These are phyloP conservation scores for Domatiomyces globalis DNA, from an alignment of 2,329 filamentous ascomycete genomes.

Conservation along the genomic window DNA sequence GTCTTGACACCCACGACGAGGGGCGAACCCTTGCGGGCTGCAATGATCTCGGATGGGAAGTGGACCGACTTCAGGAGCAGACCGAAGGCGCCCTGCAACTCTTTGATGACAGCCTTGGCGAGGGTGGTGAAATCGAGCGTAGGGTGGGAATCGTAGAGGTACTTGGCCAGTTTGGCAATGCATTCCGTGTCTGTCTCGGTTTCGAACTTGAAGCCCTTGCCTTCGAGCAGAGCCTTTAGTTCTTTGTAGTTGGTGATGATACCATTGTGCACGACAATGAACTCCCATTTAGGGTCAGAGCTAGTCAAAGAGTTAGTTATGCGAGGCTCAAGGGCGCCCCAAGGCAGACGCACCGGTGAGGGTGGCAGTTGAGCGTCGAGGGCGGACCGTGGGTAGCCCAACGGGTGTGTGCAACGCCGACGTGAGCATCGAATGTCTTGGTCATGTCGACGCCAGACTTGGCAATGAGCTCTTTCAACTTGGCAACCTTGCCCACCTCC, in stretches of 20 bases:
- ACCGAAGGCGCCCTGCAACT: conserved; percentile 95
- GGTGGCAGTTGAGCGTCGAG: conserved; percentile 92
- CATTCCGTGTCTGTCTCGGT: conserved; percentile 99
- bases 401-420: conserved; percentile 94
- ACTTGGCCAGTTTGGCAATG: conserved; percentile 97
- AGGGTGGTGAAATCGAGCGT: conserved; percentile 91
- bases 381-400: conserved; percentile 97
- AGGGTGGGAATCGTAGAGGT: conserved; percentile 89
- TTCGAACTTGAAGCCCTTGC: conserved; percentile 97
- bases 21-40: conserved; percentile 94
- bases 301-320: conserved; percentile 31
- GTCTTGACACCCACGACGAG: conserved; percentile 95
- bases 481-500: conserved; percentile 97
- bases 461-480: conserved; percentile 84
- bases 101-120: conserved; percentile 93
- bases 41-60: conserved; percentile 95
- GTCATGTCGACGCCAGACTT: conserved; percentile 68
- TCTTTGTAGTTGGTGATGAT: conserved; percentile 99
- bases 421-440: conserved; percentile 95
- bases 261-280: conserved; percentile 95
- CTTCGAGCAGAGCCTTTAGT: conserved; percentile 77
- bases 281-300: conserved; percentile 91
- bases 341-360: conserved; percentile 60
- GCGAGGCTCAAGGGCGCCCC: neutral
- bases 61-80: conserved; percentile 96